Evolutionary conservation across 2,329 filamentous ascomycete genomes (phyloP).

Genomic region (Penicillium sp.): DNA sequence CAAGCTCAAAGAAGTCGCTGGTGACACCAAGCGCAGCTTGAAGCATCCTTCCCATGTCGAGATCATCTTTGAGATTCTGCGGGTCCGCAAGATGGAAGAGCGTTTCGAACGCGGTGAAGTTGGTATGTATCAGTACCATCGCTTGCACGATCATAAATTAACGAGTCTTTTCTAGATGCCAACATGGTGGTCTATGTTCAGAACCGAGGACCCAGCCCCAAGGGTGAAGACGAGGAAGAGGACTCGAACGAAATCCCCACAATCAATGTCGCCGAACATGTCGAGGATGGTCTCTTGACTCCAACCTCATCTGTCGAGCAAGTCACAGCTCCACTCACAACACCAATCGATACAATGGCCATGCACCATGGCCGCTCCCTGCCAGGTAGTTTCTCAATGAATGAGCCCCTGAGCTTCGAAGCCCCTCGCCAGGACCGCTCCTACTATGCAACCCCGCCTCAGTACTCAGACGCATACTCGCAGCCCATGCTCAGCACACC

Average conservation of each 20-base stretch:
- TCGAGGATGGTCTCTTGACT: slow-evolving; percentile 27
- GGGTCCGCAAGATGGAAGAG: slow-evolving; percentile 41
- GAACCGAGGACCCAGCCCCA: slow-evolving; percentile 35
- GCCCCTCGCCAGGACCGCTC: slow-evolving; percentile 26
- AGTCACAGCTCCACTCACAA: slow-evolving; percentile 20
- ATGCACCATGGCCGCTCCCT: slow-evolving; percentile 19
- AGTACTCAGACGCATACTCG: slow-evolving; percentile 31
- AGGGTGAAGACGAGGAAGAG: slow-evolving; percentile 30
- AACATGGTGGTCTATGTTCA: slow-evolving; percentile 38
- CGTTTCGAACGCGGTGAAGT: slow-evolving; percentile 42
- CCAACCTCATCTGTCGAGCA: slow-evolving; percentile 28
- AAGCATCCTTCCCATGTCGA: slow-evolving; percentile 35
- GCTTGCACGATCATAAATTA: background rate
- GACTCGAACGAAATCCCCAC: slow-evolving; percentile 26
- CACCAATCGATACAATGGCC: slow-evolving; percentile 25
- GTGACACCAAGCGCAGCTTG: slow-evolving; percentile 40
- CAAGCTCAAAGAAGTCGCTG: slow-evolving; percentile 40
- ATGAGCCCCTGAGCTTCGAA: slow-evolving; percentile 30
- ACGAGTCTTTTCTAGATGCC: slow-evolving; percentile 24
- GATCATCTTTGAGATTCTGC: slow-evolving; percentile 43
- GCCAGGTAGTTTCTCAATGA: slow-evolving; percentile 30
- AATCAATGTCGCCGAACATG: slow-evolving; percentile 25
- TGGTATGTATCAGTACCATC: slow-evolving; percentile 27
- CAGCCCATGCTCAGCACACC: slow-evolving; percentile 29
- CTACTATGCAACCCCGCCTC: slow-evolving; percentile 27